A percentile compares a stretch with the other conserved stretches of the same genome.
Conservation (phyloP, 2,329 filamentous ascomycete species). For the Blumeriella jaapii region DNA sequence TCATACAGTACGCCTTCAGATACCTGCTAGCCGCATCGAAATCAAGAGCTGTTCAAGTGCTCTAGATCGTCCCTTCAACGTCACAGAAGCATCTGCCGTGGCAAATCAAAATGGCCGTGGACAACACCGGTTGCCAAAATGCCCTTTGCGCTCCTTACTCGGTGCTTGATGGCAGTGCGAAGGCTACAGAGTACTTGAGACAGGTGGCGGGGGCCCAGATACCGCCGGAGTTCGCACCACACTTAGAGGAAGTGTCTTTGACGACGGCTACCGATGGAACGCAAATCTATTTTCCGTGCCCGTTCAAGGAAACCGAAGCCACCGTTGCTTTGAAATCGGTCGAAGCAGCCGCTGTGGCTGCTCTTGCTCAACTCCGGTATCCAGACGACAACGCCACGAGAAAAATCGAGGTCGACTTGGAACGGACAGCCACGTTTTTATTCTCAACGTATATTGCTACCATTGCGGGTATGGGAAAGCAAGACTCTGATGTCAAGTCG, state of each 20-base stretch:
- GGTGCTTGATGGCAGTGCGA: conserved; percentile 17
- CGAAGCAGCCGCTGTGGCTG: conserved; percentile 40
- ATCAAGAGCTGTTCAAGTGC: too few relatives aligned
- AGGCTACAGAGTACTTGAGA: conserved; percentile 16
- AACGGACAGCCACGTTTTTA: conserved; percentile 41
- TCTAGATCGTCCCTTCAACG: conserved; percentile 4
- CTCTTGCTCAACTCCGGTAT: conserved; percentile 43
- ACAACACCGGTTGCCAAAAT: conserved; percentile 3
- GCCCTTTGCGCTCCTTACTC: conserved; percentile 15
- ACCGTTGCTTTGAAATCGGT: conserved; percentile 34
- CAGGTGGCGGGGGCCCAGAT: conserved; percentile 15
- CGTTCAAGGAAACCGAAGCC: conserved; percentile 36
- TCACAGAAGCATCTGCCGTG: neutral
- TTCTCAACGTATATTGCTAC: conserved; percentile 47
- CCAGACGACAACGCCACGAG: conserved; percentile 29
- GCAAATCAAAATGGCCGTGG: conserved; percentile 2
- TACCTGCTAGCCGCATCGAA: too few relatives aligned
- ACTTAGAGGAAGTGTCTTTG: conserved; percentile 19
- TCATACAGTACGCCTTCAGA: too few relatives aligned
- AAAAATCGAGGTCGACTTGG: conserved; percentile 39
- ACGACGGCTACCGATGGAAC: conserved; percentile 20
- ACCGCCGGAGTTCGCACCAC: conserved; percentile 14
- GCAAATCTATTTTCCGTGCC: conserved; percentile 34
- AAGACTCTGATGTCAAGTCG: conserved; percentile 35
- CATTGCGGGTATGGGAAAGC: conserved; percentile 40